phyloP scores from a whole-genome alignment of 257 asterid species.

The Parsonsia alboflavescens region DNA sequence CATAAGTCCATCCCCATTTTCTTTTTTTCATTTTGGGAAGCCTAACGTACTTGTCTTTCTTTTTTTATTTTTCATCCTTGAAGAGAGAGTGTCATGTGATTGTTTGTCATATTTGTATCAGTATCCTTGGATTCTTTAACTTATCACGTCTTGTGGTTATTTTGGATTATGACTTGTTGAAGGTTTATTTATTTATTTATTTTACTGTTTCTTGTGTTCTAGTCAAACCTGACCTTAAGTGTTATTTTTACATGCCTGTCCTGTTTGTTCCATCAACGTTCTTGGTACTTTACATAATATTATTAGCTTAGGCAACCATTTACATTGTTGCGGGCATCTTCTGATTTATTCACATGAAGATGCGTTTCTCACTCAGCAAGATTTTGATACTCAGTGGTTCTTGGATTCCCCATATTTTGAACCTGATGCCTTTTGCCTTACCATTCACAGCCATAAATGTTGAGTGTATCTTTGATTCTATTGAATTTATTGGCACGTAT shows the following conservation, averaged over 20 bases:
- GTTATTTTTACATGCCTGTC: not conserved
- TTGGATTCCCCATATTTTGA: not conserved
- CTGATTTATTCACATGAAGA: not conserved
- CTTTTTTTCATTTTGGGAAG: not conserved
- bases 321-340: not conserved
- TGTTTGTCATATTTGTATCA: not conserved
- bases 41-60: not conserved
- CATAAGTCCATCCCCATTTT: not conserved
- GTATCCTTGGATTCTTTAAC: not conserved
- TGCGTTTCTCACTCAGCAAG: not conserved
- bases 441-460: not conserved
- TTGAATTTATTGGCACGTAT: not conserved
- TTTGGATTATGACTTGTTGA: not conserved
- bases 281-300: not conserved
- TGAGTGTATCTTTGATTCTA: not conserved
- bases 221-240: not conserved
- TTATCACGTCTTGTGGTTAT: not conserved
- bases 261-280: not conserved
- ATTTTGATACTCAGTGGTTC: not conserved
- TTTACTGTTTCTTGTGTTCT: not conserved
- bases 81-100: not conserved
- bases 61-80: no score
- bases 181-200: not conserved
- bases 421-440: not conserved
- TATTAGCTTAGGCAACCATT: not conserved